These are phyloP conservation scores for Fusarium sp. DNA, from an alignment of 2,329 filamentous ascomycete genomes.

Conservation along the genomic window DNA sequence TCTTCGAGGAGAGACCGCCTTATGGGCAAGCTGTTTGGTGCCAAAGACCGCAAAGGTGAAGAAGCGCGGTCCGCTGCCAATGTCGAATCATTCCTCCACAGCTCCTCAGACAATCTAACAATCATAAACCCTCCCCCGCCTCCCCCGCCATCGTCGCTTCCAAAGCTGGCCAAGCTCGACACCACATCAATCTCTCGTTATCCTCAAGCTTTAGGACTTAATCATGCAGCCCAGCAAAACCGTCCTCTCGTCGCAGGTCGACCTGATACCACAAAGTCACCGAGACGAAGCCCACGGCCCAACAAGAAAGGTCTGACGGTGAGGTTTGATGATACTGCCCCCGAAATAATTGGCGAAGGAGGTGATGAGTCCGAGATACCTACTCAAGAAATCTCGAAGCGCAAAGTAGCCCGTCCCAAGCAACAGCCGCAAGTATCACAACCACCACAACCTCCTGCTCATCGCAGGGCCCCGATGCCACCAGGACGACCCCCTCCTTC, in stretches of 20 bases:
- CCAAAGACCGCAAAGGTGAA: conserved; percentile 52
- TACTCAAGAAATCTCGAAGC: conserved; percentile 73
- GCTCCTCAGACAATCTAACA: conserved; percentile 63
- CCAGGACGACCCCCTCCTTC: conserved; percentile 25
- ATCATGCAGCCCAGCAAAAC: conserved; percentile 55
- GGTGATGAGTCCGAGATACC: conserved; percentile 85
- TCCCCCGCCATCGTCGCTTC: conserved; percentile 53
- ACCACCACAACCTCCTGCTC: conserved; percentile 42
- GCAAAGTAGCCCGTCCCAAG: conserved; percentile 54
- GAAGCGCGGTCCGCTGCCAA: conserved; percentile 53
- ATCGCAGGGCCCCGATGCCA: conserved; percentile 28
- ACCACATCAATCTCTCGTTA: conserved; percentile 64
- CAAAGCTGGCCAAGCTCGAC: conserved; percentile 65
- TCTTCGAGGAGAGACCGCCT: conserved; percentile 62
- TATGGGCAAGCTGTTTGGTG: conserved; percentile 70
- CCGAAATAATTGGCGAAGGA: conserved; percentile 88
- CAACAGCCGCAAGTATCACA: background rate
- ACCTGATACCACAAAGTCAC: conserved; percentile 54
- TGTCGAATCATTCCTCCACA: conserved; percentile 68
- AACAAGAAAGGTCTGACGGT: conserved; percentile 76
- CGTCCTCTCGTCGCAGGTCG: conserved; percentile 52
- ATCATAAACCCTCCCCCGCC: conserved; percentile 61
- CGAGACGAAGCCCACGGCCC: conserved; percentile 55
- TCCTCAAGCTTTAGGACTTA: conserved; percentile 61
- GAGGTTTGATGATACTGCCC: conserved; percentile 75